Conservation (phyloP, 345 rosid species). For the Citrus inodora region DNA sequence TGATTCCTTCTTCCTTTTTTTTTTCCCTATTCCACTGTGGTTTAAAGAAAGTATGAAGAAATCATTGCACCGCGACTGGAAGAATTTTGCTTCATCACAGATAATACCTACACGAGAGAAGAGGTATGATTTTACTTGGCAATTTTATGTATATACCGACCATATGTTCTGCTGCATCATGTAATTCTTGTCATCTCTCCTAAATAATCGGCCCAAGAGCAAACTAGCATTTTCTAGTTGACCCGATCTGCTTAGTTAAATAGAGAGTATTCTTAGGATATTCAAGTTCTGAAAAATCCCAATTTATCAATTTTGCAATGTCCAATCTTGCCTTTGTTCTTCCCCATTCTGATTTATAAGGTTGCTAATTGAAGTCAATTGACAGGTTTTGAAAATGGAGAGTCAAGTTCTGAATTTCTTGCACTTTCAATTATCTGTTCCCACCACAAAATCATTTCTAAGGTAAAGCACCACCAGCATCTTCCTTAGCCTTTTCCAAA, state of each 20-base stretch:
- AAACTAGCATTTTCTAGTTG: neutral
- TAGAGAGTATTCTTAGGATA: neutral
- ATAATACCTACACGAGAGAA: conserved; percentile 73
- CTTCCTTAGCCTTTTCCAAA: conserved; percentile 1
- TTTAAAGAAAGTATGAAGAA: conserved; percentile 88
- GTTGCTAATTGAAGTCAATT: conserved; percentile 26
- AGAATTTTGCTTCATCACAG: conserved; percentile 93
- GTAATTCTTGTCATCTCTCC: neutral
- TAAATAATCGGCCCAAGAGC: neutral
- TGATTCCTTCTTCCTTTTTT: conserved; percentile 21
- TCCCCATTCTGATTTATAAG: conserved; percentile 16
- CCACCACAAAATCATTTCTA: conserved; percentile 84
- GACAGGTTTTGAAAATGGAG: conserved; percentile 91
- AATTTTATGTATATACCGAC: neutral
- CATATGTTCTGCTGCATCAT: neutral
- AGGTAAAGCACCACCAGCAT: conserved; percentile 42
- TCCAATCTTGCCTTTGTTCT: neutral
- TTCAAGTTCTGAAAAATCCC: neutral
- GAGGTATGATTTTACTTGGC: conserved; percentile 44
- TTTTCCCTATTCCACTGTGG: conserved; percentile 19
- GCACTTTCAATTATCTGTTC: conserved; percentile 71
- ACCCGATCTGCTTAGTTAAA: neutral
- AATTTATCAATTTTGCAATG: neutral
- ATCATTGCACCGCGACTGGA: conserved; percentile 80
- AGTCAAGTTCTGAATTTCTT: conserved; percentile 58